These are phyloP conservation scores for Rhodomyrtus psidioides DNA, from an alignment of 441 rosid species.

Conservation along the genomic window DNA sequence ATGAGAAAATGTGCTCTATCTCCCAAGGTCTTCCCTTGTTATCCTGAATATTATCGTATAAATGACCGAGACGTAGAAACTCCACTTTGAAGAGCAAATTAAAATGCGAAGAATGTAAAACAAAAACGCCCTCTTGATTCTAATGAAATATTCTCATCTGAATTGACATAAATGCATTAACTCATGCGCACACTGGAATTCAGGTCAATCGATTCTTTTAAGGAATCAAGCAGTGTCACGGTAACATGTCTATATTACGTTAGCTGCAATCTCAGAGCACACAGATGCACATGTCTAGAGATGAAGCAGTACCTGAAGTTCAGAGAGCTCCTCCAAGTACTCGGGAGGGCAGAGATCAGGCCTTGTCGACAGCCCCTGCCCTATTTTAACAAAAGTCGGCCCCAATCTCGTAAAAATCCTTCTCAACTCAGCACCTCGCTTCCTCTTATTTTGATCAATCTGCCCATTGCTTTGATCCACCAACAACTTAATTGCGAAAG, in stretches of 20 bases:
- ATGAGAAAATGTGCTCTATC: not conserved
- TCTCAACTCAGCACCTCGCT: conserved; percentile 8
- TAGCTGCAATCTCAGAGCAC: not conserved
- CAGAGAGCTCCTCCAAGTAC: conserved; percentile 12
- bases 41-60: not conserved
- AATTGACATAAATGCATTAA: not conserved
- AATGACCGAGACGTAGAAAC: not conserved
- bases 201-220: not conserved
- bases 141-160: not conserved
- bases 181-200: not conserved
- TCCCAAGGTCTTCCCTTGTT: not conserved
- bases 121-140: not conserved
- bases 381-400: conserved; percentile 6
- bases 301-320: conserved; percentile 6
- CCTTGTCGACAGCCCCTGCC: conserved; percentile 9
- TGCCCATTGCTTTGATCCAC: not conserved
- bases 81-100: not conserved
- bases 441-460: conserved; percentile 5
- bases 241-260: not conserved
- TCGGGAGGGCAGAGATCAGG: conserved; percentile 14
- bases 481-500: conserved; percentile 1
- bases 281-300: not conserved
- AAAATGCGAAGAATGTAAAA: not conserved
- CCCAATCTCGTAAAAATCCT: conserved; percentile 5
- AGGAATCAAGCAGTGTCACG: not conserved